These are phyloP conservation scores for Kockiozyma suomiensis DNA, from an alignment of 805 yeast genomes.

Conservation along the genomic window DNA sequence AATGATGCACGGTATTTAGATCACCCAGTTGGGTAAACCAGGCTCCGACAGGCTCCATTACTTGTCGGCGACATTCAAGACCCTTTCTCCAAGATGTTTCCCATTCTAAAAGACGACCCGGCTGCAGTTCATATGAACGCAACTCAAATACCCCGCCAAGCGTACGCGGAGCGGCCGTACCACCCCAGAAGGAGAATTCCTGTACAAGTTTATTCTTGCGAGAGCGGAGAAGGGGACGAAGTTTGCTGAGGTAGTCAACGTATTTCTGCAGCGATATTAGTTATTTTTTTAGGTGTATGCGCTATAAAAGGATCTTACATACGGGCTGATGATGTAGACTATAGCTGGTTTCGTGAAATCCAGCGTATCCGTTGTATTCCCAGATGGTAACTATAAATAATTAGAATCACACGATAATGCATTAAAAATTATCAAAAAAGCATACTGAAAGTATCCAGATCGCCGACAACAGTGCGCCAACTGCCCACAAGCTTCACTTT, in stretches of 20 bases:
- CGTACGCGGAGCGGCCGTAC: constrained; percentile 47
- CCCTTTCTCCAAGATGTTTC: constrained; percentile 49
- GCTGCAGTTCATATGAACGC: constrained; percentile 45
- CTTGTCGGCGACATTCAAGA: constrained; percentile 48
- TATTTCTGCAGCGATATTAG: constrained; percentile 28
- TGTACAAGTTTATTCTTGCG: constrained; percentile 46
- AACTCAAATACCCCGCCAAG: constrained; percentile 50
- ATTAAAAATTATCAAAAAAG: not conserved
- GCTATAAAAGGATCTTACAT: not conserved
- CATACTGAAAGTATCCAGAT: constrained; percentile 44
- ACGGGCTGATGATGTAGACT: constrained; percentile 40
- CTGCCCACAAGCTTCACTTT: constrained; percentile 47
- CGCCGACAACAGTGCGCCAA: constrained; percentile 49
- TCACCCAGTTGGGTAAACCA: constrained; percentile 49
- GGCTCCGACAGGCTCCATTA: constrained; percentile 53
- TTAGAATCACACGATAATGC: not conserved
- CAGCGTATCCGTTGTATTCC: constrained; percentile 49
- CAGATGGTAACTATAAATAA: constrained; percentile 42
- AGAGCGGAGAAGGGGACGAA: constrained; percentile 43
- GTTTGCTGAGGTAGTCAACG: constrained; percentile 38
- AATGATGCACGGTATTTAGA: constrained; percentile 48
- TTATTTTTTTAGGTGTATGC: not conserved
- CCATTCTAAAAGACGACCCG: constrained; percentile 50
- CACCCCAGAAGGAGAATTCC: constrained; percentile 51
- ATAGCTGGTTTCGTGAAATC: constrained; percentile 46